Percentiles rank a stretch among this genome's conserved stretches.
Evolutionary conservation across 495 filamentous ascomycete species (phyloP).

Genomic region (Thozetella sp.): DNA sequence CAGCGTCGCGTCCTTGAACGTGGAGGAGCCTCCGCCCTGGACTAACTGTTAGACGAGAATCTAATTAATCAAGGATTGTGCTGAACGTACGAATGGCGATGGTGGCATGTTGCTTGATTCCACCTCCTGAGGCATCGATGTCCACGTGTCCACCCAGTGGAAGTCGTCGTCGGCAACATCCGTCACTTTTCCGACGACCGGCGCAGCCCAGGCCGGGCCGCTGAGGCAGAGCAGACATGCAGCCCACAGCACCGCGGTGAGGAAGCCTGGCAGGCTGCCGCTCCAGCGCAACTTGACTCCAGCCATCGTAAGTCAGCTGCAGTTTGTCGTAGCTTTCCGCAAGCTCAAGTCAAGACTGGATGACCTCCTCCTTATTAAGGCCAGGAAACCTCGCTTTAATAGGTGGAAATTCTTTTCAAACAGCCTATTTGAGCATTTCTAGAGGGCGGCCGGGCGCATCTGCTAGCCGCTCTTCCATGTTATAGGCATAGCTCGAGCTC

Average conservation of each 20-base stretch:
- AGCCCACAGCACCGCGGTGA: neutral
- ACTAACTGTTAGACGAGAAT: neutral
- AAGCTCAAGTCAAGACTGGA: too few relatives aligned
- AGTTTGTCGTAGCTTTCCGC: too few relatives aligned
- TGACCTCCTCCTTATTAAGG: too few relatives aligned
- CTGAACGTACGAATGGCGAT: slow-evolving; percentile 50
- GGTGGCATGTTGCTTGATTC: slow-evolving; percentile 57
- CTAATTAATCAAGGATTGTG: neutral
- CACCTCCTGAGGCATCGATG: slow-evolving; percentile 58
- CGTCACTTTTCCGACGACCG: neutral
- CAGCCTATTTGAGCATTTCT: too few relatives aligned
- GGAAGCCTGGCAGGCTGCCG: neutral
- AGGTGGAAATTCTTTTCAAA: too few relatives aligned
- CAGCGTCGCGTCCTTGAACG: slow-evolving; percentile 52
- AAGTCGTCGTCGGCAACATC: neutral
- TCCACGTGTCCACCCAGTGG: slow-evolving; percentile 62
- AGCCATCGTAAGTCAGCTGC: too few relatives aligned
- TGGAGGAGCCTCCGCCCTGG: neutral
- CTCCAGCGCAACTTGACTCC: neutral
- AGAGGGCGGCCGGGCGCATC: too few relatives aligned
- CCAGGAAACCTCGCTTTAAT: too few relatives aligned
- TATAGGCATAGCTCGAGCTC: too few relatives aligned
- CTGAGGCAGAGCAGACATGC: neutral
- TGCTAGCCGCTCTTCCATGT: too few relatives aligned
- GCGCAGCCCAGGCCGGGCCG: neutral